A percentile compares a stretch with the other conserved stretches of the same genome.
These are phyloP conservation scores for Penicillium tannophilum DNA, from an alignment of 495 filamentous ascomycete species.

Conservation along the genomic window DNA sequence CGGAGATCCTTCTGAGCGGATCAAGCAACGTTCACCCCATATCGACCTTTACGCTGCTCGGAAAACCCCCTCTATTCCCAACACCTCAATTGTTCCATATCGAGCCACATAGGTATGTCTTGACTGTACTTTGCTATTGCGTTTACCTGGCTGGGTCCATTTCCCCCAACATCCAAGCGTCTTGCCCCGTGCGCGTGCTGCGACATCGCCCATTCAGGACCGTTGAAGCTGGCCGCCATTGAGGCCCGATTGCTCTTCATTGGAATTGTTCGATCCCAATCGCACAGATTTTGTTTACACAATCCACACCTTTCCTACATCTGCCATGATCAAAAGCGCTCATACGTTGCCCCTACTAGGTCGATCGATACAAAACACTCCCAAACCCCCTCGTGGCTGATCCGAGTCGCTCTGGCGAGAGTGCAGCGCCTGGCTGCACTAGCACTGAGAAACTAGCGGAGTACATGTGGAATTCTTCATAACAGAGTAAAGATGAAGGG, in stretches of 20 bases:
- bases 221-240: constrained; percentile 19
- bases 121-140: constrained; percentile 4
- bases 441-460: constrained; percentile 35
- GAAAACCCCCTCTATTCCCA: constrained; percentile 7
- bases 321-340: constrained; percentile 21
- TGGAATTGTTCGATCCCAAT: constrained; percentile 3
- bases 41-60: constrained; percentile 28
- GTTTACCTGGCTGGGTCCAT: constrained; percentile 8
- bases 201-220: constrained; percentile 22
- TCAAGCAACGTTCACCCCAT: constrained; percentile 37
- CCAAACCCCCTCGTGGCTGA: constrained; percentile 25
- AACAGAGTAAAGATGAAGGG: constrained; percentile 78
- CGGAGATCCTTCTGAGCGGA: constrained; percentile 42
- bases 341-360: constrained; percentile 35
- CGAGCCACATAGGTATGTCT: constrained; percentile 26
- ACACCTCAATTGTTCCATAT: constrained; percentile 26
- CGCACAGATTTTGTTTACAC: background rate
- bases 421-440: constrained; percentile 45
- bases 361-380: constrained; percentile 36
- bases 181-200: constrained; percentile 34
- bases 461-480: constrained; percentile 44
- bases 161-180: constrained; percentile 15
- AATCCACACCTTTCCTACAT: background rate
- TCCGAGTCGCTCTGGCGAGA: constrained; percentile 39
- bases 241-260: background rate